Conservation (phyloP, 257 asterid species). For the Striga asiatica region DNA sequence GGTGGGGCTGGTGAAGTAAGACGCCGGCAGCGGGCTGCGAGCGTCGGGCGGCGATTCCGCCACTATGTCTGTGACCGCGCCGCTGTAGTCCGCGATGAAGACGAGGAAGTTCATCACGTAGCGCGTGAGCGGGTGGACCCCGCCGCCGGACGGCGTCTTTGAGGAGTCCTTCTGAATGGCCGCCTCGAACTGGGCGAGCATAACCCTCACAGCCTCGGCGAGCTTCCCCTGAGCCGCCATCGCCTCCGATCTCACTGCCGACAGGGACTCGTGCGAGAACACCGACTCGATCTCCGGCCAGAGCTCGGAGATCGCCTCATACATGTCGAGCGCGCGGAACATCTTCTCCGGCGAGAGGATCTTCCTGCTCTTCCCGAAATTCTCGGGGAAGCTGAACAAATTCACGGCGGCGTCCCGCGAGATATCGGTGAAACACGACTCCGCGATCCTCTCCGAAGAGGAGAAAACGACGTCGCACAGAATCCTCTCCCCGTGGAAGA, state of each 20-base stretch:
- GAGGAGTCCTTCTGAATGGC: neutral
- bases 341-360: constrained; percentile 25
- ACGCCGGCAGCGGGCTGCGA: constrained; percentile 20
- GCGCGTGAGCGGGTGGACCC: neutral
- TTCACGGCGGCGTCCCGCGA: constrained; percentile 25
- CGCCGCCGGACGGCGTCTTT: neutral
- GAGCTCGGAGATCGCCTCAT: constrained; percentile 38
- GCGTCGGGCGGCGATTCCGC: neutral
- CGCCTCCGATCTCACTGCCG: constrained; percentile 31
- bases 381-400: constrained; percentile 27
- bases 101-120: neutral
- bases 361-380: constrained; percentile 20
- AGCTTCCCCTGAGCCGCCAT: constrained; percentile 23
- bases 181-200: neutral
- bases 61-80: neutral
- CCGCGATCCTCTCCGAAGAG: constrained; percentile 16
- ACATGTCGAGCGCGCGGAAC: constrained; percentile 40
- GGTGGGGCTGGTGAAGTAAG: constrained; percentile 27
- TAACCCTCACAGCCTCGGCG: constrained; percentile 5
- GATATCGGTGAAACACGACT: constrained; percentile 37
- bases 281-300: constrained; percentile 36
- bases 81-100: neutral
- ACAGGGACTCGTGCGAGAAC: constrained; percentile 23
- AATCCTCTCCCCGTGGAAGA: constrained; percentile 32
- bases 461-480: constrained; percentile 17